phyloP scores from a whole-genome alignment of 495 filamentous ascomycete genomes.

The Penicillium argentinense region DNA sequence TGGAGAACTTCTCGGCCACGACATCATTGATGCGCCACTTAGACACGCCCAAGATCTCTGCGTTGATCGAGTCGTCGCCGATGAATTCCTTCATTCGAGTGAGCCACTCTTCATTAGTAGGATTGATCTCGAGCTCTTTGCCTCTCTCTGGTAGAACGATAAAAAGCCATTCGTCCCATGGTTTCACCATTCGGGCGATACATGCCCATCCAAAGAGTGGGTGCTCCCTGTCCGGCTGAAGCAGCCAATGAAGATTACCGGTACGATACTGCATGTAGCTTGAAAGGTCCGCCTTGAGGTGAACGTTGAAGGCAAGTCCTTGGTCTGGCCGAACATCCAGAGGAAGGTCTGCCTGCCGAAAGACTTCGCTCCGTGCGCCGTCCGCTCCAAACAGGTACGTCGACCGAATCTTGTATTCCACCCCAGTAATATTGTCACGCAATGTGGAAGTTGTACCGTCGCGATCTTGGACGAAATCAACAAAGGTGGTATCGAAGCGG shows the following conservation, averaged over 20 bases:
- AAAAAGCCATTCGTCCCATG: slow-evolving; percentile 59
- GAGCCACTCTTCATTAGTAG: slow-evolving; percentile 42
- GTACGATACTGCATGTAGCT: slow-evolving; percentile 46
- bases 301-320: slow-evolving; percentile 54
- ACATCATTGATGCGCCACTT: slow-evolving; percentile 56
- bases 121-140: slow-evolving; percentile 28
- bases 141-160: slow-evolving; percentile 45
- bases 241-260: slow-evolving; percentile 59
- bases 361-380: slow-evolving; percentile 53
- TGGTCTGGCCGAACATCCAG: slow-evolving; percentile 52
- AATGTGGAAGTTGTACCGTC: slow-evolving; percentile 37
- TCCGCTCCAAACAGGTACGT: slow-evolving; percentile 60
- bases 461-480: slow-evolving; percentile 23
- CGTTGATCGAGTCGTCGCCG: slow-evolving; percentile 44
- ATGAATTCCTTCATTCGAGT: slow-evolving; percentile 46
- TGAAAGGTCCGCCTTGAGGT: slow-evolving; percentile 52
- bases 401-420: slow-evolving; percentile 43
- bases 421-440: slow-evolving; percentile 39
- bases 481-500: slow-evolving; percentile 44
- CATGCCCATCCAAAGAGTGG: slow-evolving; percentile 40
- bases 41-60: slow-evolving; percentile 43
- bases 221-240: slow-evolving; percentile 46
- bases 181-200: slow-evolving; percentile 53
- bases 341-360: slow-evolving; percentile 47
- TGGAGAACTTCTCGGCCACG: slow-evolving; percentile 46